Base-by-base conservation (phyloP, 1,284 basidiomycete genomes). In the Rhodotorula sp. region DNA sequence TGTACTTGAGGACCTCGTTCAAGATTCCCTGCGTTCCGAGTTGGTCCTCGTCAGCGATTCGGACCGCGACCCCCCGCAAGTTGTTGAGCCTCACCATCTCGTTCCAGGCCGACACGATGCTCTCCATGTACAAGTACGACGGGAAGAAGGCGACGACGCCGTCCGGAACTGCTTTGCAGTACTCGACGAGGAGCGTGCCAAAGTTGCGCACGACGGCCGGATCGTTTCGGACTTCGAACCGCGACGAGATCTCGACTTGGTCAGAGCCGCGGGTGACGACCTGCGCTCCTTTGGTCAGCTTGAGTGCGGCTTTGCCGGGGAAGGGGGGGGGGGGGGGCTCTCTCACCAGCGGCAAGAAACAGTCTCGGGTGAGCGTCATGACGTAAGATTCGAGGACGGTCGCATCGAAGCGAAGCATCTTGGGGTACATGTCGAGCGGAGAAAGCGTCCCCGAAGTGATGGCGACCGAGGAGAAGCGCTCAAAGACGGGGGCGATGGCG, bases 121-220 rank as follows among this genome's bases (percentile, higher is more conserved):
- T 95, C 83, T 99, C 97, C 97, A 99, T 99, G 83, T 99, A 99
- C 38, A 99, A 87, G 83, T 99, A 99, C 80, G 92, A 95, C 23
- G 97, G 97, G 83, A 99, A 99, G 86, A 99, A 99, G 14, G 95
- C 95, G 48, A 98, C 97, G 72, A 99, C 92, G n/a, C 97, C 97
- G 81, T 99, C 97, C 10, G 97, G 97, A 0, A 99, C 93, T 66
- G 93, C 93, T 81, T 95, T 95, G 81, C 92, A 92, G 83, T 97
- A 97, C 82, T 99, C 97, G 78, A 98, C 90, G 50, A 99, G 87
- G 81, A 99, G 97, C 79, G 91, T 97, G 50, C 97, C 97, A 80
- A 98, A 99, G 82, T 99, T 99, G 71, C 97, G 88, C 67, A 99
- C 97, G 31, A 99, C 97, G 4, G 97, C 95, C 8, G 97, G 97